These are phyloP conservation scores for Brassica nigra DNA, from an alignment of 345 rosid genomes.

Conservation along the genomic window DNA sequence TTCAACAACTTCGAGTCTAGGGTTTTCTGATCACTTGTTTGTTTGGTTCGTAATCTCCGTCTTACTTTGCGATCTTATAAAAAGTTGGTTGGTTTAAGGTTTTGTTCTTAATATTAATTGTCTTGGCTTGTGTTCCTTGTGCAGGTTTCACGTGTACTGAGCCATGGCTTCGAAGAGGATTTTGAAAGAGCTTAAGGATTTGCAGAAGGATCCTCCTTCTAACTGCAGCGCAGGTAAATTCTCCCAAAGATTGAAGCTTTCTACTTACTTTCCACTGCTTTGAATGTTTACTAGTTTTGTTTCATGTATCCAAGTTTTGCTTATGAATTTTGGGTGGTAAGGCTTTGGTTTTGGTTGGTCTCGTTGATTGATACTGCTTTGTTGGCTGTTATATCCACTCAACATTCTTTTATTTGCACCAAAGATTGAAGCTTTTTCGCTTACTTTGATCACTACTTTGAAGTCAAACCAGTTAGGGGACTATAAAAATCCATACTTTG, in stretches of 20 bases:
- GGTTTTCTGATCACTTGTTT: conserved; percentile 30
- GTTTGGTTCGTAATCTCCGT: background rate
- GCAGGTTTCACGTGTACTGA: conserved; percentile 1
- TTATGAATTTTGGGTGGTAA: background rate
- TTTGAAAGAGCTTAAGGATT: conserved; percentile 43
- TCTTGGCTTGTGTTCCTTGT: conserved; percentile 3
- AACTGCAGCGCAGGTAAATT: conserved; percentile 55
- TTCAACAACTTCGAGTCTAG: background rate
- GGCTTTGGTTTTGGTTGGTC: background rate
- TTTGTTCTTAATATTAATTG: background rate
- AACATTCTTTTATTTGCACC: background rate
- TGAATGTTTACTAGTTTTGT: background rate
- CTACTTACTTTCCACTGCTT: background rate
- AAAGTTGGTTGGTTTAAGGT: background rate
- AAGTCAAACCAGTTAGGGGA: too few species aligned
- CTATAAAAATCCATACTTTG: too few species aligned
- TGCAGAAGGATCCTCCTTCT: conserved; percentile 57
- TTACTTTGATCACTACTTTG: too few species aligned
- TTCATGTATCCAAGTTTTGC: background rate
- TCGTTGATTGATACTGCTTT: background rate
- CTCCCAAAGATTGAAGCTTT: background rate
- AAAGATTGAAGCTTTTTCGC: too few species aligned
- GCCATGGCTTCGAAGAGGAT: conserved; percentile 53
- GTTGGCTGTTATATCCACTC: background rate
- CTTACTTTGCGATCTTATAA: background rate